These are phyloP conservation scores for Fusarium aywerte DNA, from an alignment of 2,329 filamentous ascomycete species.

Conservation along the genomic window DNA sequence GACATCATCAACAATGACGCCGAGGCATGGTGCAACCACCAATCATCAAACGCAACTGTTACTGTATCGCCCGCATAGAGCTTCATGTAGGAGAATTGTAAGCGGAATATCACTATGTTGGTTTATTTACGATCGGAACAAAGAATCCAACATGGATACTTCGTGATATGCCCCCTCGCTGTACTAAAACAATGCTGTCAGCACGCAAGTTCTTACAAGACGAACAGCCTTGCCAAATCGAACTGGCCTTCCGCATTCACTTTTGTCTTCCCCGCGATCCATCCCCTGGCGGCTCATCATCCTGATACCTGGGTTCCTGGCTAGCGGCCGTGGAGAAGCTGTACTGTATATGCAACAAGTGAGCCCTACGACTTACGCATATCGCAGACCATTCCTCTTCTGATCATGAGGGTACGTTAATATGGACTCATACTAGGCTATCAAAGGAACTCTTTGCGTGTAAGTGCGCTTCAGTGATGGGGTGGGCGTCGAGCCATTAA, in stretches of 20 bases:
- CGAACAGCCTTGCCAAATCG: not conserved
- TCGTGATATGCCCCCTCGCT: constrained; percentile 3
- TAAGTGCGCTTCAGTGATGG: not conserved
- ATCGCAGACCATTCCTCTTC: not conserved
- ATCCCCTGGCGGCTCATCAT: constrained; percentile 12
- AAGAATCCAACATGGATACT: not conserved
- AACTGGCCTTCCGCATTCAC: not conserved
- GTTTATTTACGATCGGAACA: not conserved
- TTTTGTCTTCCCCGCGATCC: constrained; percentile 29
- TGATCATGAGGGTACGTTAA: not conserved
- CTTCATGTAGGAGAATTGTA: not conserved
- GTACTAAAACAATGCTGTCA: not conserved
- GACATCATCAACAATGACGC: constrained; percentile 1
- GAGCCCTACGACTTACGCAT: constrained; percentile 8
- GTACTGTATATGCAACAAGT: constrained; percentile 13
- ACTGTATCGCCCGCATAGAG: not conserved
- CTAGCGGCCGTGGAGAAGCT: not conserved
- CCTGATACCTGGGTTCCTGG: constrained; percentile 6
- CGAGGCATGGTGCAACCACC: constrained; percentile 7
- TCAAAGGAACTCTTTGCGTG: constrained; percentile 17
- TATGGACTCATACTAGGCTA: constrained; percentile 2
- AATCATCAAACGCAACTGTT: constrained; percentile 4
- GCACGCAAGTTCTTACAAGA: not conserved
- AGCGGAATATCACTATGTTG: not conserved
- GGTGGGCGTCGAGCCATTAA: not conserved